Evolutionary conservation across 176 grass and related monocot genomes (phyloP), one percentile per base, ranked within the genome.

Genomic region (Ensete ventricosum): DNA sequence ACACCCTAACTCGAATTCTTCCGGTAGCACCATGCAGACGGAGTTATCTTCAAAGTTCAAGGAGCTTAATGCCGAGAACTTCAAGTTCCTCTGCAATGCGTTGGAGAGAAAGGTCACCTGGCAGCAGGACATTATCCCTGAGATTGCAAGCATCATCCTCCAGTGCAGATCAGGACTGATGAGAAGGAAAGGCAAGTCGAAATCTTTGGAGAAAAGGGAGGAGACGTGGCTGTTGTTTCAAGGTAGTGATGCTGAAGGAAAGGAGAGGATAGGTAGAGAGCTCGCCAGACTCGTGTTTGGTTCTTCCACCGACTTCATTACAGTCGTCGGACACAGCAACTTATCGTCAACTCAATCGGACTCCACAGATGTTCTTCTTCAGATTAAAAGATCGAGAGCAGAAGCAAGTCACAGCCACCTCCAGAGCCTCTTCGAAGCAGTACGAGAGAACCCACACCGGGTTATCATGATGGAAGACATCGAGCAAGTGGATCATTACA

Each of bases 171-270:
- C 95, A 0, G 90, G 95, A 53, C 82, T 98, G 88, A 59, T 48
- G 29, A 89, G 77, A 69, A 71, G 60, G 64, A 71, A 79, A 14
- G 94, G 87, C 13, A 81, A 52, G 63, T 82, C 71, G 23, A 87
- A 54, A 34, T 25, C 52, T 19, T 11, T 57, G 43, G 57, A 51
- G 19, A 53, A 57, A 5, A 87, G 79, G 55, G 81, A 79, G 55
- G 73, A 80, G 17, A 88, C 91, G 2, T 99, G 96, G 91, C 60
- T 99, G 67, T 74, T 99, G 25, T 99, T 99, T 84, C 88, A 89
- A 75, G 96, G 96, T 21, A 80, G 64, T 1, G 88, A 91, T 58
- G 2, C 1, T 62, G 82, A 88, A 27, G 88, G 86, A 4, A 94
- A 99, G 84, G 83, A 91, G 52, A 74, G 73, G 25, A 83, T 99